Conservation (phyloP, 306 rosid genomes). For the Ochetophila trinervis region DNA sequence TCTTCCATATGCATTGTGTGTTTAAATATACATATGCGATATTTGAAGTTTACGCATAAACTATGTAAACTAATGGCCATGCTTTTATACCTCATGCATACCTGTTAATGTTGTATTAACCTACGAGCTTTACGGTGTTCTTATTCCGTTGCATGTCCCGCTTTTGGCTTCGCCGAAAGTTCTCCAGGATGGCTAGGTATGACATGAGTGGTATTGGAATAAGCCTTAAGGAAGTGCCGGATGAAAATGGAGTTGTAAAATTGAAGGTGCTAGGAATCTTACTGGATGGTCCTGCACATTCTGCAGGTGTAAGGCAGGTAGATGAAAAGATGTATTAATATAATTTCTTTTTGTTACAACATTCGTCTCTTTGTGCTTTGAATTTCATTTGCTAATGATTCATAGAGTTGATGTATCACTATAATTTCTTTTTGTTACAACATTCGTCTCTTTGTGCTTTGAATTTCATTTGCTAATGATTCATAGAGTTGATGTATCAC, state of each 20-base stretch:
- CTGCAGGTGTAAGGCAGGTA: constrained; percentile 97
- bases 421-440: neutral
- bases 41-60: no score
- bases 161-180: constrained; percentile 53
- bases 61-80: neutral
- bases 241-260: constrained; percentile 60
- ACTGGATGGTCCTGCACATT: constrained; percentile 87
- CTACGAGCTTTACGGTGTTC: constrained; percentile 32
- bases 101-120: constrained; percentile 18
- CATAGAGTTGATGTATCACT: constrained; percentile 5
- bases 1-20: no score
- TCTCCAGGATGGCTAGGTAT: constrained; percentile 99
- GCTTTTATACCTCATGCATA: constrained; percentile 9
- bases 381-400: neutral
- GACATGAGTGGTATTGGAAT: constrained; percentile 98
- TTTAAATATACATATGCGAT: no score
- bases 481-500: constrained; percentile 7
- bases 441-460: neutral
- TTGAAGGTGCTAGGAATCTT: constrained; percentile 74
- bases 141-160: constrained; percentile 39
- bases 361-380: neutral
- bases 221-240: constrained; percentile 87
- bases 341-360: no score
- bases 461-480: neutral
- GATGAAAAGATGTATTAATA: constrained; percentile 9